phyloP scores from a whole-genome alignment of 805 yeast species.

The Metschnikowia borealis region DNA sequence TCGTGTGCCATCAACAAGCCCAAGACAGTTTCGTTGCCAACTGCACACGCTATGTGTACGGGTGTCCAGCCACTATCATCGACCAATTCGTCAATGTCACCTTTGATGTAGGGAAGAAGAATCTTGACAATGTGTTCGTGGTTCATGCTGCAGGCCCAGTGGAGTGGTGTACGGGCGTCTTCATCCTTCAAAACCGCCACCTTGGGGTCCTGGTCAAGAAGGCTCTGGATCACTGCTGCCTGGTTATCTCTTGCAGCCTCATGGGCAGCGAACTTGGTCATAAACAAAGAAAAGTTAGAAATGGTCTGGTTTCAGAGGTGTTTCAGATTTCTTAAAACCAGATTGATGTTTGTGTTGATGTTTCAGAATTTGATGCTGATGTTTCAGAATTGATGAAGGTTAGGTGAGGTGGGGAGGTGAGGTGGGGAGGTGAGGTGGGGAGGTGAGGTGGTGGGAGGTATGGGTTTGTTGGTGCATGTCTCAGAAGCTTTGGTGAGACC shows the following conservation, averaged over 20 bases:
- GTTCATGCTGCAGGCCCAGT: constrained; percentile 80
- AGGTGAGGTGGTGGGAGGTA: background rate
- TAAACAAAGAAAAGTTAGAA: background rate
- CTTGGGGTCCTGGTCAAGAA: constrained; percentile 49
- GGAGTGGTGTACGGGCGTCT: constrained; percentile 77
- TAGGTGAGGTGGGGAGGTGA: too few relatives aligned
- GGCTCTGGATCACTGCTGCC: constrained; percentile 44
- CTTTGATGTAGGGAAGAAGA: constrained; percentile 24
- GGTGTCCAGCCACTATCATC: constrained; percentile 91
- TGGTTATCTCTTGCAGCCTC: constrained; percentile 68
- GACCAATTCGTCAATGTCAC: constrained; percentile 61
- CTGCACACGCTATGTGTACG: constrained; percentile 73
- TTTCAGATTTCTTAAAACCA: too few relatives aligned
- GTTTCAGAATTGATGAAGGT: too few relatives aligned
- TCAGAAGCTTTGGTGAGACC: background rate
- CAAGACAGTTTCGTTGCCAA: constrained; percentile 58
- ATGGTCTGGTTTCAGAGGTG: too few relatives aligned
- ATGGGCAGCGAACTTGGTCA: constrained; percentile 34
- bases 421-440: too few relatives aligned
- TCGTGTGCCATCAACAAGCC: constrained; percentile 42
- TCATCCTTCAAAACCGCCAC: constrained; percentile 50
- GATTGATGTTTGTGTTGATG: background rate
- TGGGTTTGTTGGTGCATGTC: background rate
- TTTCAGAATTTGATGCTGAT: too few relatives aligned
- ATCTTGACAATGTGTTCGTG: constrained; percentile 49